Percentiles rank a stretch among this genome's conserved stretches.
Evolutionary conservation across 1,139 yeast species (phyloP).

Genomic region (Geotrichum candidum): DNA sequence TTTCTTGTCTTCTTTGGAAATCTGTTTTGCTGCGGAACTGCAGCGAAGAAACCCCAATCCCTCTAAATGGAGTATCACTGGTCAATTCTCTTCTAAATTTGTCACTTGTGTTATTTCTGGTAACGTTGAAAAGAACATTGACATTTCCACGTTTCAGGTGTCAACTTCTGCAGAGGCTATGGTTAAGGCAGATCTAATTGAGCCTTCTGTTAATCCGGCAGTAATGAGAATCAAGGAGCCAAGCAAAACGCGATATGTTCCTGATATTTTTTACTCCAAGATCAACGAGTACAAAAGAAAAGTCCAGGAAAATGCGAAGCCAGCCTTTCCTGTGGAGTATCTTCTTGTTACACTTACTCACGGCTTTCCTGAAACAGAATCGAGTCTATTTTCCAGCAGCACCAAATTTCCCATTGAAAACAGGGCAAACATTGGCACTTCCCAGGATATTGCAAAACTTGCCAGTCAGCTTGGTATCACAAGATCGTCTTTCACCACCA

Average conservation of each 20-base stretch:
- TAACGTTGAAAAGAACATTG: constrained; percentile 79
- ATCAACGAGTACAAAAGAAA: constrained; percentile 84
- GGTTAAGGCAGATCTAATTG: constrained; percentile 76
- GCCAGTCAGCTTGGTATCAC: constrained; percentile 45
- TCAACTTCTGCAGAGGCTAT: constrained; percentile 83
- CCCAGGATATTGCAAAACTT: constrained; percentile 57
- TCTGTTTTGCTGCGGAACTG: constrained; percentile 74
- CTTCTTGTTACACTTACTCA: constrained; percentile 83
- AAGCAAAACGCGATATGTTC: constrained; percentile 71
- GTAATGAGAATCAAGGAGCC: constrained; percentile 76
- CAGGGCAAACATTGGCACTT: constrained; percentile 65
- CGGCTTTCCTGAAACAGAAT: constrained; percentile 73
- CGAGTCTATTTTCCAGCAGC: constrained; percentile 38
- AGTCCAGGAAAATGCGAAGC: constrained; percentile 85
- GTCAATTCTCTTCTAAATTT: constrained; percentile 76
- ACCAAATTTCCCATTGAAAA: constrained; percentile 67
- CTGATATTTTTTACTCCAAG: constrained; percentile 83
- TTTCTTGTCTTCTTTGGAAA: constrained; percentile 80
- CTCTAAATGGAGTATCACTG: constrained; percentile 60
- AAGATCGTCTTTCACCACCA: constrained; percentile 34
- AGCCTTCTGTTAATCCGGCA: constrained; percentile 88
- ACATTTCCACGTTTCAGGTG: constrained; percentile 85
- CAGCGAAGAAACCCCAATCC: constrained; percentile 64
- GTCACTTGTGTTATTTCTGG: constrained; percentile 93
- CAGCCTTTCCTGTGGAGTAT: constrained; percentile 94